Evolutionary conservation across 2,329 filamentous ascomycete genomes (phyloP).

Genomic region (Pseudogymnoascus sp.): DNA sequence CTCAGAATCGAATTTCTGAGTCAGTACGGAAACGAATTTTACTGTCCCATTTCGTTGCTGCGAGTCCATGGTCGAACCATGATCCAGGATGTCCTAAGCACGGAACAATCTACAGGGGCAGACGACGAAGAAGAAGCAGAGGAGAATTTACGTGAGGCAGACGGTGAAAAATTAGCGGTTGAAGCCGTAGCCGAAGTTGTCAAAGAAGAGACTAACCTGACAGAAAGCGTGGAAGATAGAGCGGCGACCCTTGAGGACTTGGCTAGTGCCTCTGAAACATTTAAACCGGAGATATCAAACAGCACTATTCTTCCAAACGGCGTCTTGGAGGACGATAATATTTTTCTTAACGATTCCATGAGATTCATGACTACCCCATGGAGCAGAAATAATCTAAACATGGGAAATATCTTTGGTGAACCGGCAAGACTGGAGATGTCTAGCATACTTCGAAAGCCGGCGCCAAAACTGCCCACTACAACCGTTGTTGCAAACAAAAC

Average conservation of each 20-base stretch:
- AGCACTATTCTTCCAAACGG: not conserved
- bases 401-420: not conserved
- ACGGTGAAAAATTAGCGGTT: slow-evolving; percentile 24
- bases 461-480: slow-evolving; percentile 1
- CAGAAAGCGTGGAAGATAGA: slow-evolving; percentile 21
- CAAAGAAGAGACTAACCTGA: slow-evolving; percentile 15
- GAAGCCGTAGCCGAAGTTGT: slow-evolving; percentile 29
- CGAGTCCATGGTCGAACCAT: slow-evolving; percentile 89
- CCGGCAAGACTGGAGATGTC: not conserved
- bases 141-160: slow-evolving; percentile 18
- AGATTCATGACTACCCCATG: slow-evolving; percentile 17
- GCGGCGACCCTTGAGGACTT: slow-evolving; percentile 30
- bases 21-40: slow-evolving; percentile 94
- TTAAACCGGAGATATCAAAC: not conserved
- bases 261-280: slow-evolving; percentile 18
- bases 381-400: slow-evolving; percentile 6
- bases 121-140: slow-evolving; percentile 53
- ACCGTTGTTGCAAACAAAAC: not conserved
- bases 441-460: not conserved
- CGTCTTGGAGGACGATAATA: not conserved
- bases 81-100: slow-evolving; percentile 71
- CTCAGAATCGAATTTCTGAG: slow-evolving; percentile 83
- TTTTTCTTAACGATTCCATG: slow-evolving; percentile 12
- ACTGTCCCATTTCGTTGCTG: slow-evolving; percentile 84
- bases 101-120: slow-evolving; percentile 68